These are phyloP conservation scores for Marvania coccoides DNA, from an alignment of 139 green algal genomes.

Conservation along the genomic window DNA sequence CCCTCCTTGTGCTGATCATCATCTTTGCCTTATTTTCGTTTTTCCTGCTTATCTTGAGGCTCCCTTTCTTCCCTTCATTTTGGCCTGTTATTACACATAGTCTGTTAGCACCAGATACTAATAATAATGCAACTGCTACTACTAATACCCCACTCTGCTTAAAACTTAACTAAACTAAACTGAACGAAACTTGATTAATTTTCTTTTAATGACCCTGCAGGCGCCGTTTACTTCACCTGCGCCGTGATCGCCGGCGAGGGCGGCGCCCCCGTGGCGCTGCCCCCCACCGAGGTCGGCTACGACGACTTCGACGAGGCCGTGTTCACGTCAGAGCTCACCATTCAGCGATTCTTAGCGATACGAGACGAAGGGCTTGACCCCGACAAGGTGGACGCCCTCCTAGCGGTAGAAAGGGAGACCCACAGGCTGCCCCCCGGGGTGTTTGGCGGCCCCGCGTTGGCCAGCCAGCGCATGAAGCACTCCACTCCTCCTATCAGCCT, in stretches of 20 bases:
- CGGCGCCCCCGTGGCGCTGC: slow-evolving; percentile 12
- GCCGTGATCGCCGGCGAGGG: slow-evolving; percentile 6
- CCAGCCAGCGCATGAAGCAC: not conserved
- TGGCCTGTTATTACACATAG: no score
- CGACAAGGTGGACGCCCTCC: not conserved
- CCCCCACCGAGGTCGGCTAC: slow-evolving; percentile 13
- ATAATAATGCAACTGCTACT: no score
- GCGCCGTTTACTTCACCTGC: slow-evolving; percentile 8
- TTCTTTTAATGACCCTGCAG: no score
- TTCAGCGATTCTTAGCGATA: slow-evolving; percentile 1
- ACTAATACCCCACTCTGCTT: no score
- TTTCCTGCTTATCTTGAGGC: no score
- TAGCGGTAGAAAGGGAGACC: not conserved
- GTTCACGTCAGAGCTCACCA: not conserved
- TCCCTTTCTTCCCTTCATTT: no score
- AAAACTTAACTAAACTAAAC: no score
- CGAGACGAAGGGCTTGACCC: not conserved
- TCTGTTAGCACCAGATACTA: no score
- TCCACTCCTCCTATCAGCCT: not conserved
- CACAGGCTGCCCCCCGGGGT: not conserved
- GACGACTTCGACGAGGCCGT: slow-evolving; percentile 18
- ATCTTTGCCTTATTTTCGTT: no score
- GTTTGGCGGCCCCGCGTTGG: not conserved
- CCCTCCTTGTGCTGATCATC: no score
- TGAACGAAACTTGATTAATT: no score